Percentiles rank a stretch among this genome's conserved stretches.
Evolutionary conservation across 2,329 filamentous ascomycete species (phyloP).

Genomic region (Dothiorella sarmentorum): DNA sequence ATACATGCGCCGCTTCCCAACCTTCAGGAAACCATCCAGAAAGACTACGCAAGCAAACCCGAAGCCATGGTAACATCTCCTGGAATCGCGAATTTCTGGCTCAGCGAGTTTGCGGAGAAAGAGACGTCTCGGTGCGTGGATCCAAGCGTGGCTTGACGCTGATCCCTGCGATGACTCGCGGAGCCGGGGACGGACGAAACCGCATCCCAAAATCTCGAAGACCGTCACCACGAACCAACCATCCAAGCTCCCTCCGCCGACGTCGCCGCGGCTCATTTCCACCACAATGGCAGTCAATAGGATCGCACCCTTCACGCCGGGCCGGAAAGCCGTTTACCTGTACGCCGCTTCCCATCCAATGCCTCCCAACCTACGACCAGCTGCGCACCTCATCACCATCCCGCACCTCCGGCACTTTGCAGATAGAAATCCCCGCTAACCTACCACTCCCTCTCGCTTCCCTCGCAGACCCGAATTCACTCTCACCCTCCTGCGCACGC

Average conservation of each 20-base stretch:
- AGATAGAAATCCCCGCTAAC: not conserved
- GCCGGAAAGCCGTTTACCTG: constrained; percentile 48
- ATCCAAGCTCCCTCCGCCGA: constrained; percentile 19
- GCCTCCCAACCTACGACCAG: not conserved
- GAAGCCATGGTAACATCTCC: too few species aligned
- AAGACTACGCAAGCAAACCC: too few species aligned
- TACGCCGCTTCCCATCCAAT: constrained; percentile 27
- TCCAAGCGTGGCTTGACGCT: not conserved
- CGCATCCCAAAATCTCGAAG: constrained; percentile 15
- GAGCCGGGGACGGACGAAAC: not conserved
- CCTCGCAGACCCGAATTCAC: constrained; percentile 70
- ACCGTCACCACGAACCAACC: not conserved
- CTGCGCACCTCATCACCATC: constrained; percentile 1
- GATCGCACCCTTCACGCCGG: constrained; percentile 30
- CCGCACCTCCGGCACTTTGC: not conserved
- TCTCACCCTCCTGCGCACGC: constrained; percentile 72
- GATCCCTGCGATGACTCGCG: constrained; percentile 1
- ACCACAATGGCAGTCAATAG: constrained; percentile 4
- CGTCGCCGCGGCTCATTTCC: not conserved
- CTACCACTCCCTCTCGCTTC: not conserved
- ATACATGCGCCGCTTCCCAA: too few species aligned
- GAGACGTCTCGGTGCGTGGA: not conserved
- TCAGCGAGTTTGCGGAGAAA: not conserved
- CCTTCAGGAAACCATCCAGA: too few species aligned
- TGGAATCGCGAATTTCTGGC: too few species aligned